These are phyloP conservation scores for Acacia crassicarpa DNA, from an alignment of 306 rosid genomes.

Conservation along the genomic window DNA sequence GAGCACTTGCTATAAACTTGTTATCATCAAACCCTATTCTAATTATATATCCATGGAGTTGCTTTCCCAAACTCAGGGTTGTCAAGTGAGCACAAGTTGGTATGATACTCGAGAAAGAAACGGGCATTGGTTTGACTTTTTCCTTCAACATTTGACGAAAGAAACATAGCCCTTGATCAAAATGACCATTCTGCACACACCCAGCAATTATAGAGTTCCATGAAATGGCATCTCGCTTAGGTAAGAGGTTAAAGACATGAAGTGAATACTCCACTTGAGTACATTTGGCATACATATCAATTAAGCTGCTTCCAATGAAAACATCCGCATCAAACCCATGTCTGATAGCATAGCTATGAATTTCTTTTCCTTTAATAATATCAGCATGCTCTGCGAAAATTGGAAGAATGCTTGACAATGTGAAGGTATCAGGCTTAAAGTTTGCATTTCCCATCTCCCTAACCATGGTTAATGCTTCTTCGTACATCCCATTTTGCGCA, in stretches of 20 bases:
- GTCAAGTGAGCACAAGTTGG: slow-evolving; percentile 91
- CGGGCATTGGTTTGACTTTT: slow-evolving; percentile 53
- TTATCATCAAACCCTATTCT: slow-evolving; percentile 61
- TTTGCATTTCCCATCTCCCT: slow-evolving; percentile 56
- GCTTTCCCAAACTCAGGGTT: slow-evolving; percentile 74
- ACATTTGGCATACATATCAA: slow-evolving; percentile 91
- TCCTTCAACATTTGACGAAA: too few species aligned
- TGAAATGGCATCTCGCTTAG: slow-evolving; percentile 55
- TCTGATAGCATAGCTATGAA: slow-evolving; percentile 72
- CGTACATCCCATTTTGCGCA: slow-evolving; percentile 66
- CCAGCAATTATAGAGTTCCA: slow-evolving; percentile 90
- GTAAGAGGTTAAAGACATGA: slow-evolving; percentile 48
- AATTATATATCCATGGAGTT: slow-evolving; percentile 72
- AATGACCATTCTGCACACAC: slow-evolving; percentile 64
- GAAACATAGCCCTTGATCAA: too few species aligned
- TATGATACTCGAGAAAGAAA: slow-evolving; percentile 77
- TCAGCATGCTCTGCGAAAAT: slow-evolving; percentile 67
- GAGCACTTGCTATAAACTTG: slow-evolving; percentile 66
- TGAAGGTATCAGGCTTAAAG: slow-evolving; percentile 72
- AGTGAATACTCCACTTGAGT: slow-evolving; percentile 49
- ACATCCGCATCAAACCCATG: slow-evolving; percentile 66
- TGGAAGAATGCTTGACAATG: slow-evolving; percentile 85
- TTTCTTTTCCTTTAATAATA: slow-evolving; percentile 70
- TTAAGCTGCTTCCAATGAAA: slow-evolving; percentile 77
- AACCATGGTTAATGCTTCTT: slow-evolving; percentile 57